Evolutionary conservation across 495 filamentous ascomycete genomes (phyloP).

Genomic region (Parmelia sp.): DNA sequence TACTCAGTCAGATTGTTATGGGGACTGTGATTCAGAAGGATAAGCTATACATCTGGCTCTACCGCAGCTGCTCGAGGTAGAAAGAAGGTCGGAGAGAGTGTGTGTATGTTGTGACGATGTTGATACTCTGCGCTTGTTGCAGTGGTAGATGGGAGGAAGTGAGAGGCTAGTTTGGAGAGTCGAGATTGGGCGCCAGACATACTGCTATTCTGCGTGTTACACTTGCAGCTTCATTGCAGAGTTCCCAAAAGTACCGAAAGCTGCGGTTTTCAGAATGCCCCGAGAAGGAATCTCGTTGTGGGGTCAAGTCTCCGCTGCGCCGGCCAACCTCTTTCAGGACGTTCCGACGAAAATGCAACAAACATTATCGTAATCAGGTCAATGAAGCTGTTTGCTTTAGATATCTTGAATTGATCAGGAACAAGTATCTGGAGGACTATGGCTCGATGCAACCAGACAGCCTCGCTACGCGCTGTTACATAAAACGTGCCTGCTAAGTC

Average conservation of each 20-base stretch:
- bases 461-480: constrained; percentile 12
- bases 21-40: not conserved
- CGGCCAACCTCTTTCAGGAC: constrained; percentile 1
- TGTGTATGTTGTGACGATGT: constrained; percentile 62
- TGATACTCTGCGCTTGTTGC: constrained; percentile 33
- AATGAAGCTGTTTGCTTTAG: not conserved
- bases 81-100: constrained; percentile 84
- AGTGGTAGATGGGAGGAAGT: constrained; percentile 46
- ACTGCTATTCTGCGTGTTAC: constrained; percentile 5
- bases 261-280: not conserved
- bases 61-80: constrained; percentile 81
- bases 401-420: constrained; percentile 7
- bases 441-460: constrained; percentile 5
- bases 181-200: constrained; percentile 54
- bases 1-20: not conserved
- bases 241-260: not conserved
- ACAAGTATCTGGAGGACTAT: not conserved
- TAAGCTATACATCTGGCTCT: constrained; percentile 63
- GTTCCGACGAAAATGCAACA: not conserved
- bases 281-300: not conserved
- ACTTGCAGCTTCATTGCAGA: not conserved
- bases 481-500: not conserved
- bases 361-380: not conserved
- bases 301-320: constrained; percentile 11
- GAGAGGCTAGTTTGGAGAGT: constrained; percentile 55